Evolutionary conservation across 768 basidiomycete genomes (phyloP).

Genomic region (Auricularia auricula-judae): DNA sequence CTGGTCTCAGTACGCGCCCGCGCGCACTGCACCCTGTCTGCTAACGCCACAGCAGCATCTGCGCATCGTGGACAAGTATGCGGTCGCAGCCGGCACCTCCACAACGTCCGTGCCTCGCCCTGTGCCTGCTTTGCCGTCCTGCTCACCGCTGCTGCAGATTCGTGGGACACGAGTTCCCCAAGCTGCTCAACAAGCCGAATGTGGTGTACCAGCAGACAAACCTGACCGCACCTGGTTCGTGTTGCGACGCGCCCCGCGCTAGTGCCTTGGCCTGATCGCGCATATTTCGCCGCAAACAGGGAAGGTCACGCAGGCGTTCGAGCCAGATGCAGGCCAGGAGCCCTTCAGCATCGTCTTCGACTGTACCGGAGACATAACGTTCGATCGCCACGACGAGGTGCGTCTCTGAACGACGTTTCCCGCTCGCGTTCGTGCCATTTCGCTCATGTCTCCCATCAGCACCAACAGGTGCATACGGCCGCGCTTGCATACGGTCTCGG

Average conservation of each 20-base stretch:
- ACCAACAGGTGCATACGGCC: slow-evolving; percentile 69
- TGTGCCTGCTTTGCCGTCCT: slow-evolving; percentile 6
- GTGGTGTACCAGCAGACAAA: slow-evolving; percentile 81
- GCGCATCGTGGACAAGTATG: slow-evolving; percentile 65
- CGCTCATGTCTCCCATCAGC: slow-evolving; percentile 27
- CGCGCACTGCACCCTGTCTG: background rate
- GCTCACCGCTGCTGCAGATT: slow-evolving; percentile 36
- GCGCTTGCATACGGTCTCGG: slow-evolving; percentile 57
- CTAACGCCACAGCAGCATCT: slow-evolving; percentile 34
- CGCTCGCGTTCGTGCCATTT: background rate
- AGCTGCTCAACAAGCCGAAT: slow-evolving; percentile 51
- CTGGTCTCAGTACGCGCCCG: slow-evolving; percentile 54
- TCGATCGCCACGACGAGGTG: slow-evolving; percentile 68
- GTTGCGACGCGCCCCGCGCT: background rate
- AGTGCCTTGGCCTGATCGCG: background rate
- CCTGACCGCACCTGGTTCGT: slow-evolving; percentile 58
- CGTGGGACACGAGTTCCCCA: slow-evolving; percentile 63
- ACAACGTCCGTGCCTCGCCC: slow-evolving; percentile 35
- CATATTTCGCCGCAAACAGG: slow-evolving; percentile 27
- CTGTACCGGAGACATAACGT: slow-evolving; percentile 68
- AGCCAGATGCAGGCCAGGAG: slow-evolving; percentile 56
- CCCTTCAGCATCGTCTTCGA: slow-evolving; percentile 78
- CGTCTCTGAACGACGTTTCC: slow-evolving; percentile 11
- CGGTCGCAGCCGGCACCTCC: slow-evolving; percentile 53
- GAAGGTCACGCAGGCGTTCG: slow-evolving; percentile 56